A percentile compares a stretch with the other conserved stretches of the same genome.
Conservation (phyloP, 345 rosid species). For the Dovyalis caffra region DNA sequence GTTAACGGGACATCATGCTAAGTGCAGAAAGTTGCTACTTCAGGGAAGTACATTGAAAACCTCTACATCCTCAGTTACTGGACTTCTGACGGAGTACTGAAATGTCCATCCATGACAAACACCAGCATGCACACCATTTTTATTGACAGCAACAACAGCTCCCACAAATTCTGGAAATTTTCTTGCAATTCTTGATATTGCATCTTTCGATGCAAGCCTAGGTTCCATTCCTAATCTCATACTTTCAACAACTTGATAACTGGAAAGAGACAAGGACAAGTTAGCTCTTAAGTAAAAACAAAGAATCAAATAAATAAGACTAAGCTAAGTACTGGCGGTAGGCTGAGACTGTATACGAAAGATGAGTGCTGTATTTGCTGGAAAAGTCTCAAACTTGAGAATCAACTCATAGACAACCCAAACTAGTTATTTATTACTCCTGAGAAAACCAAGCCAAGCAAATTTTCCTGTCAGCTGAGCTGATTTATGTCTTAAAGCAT, state of each 20-base stretch:
- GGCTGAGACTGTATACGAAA: background rate
- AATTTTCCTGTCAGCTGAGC: background rate
- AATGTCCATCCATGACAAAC: slow-evolving; percentile 96
- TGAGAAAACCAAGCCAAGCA: background rate
- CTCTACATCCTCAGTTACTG: slow-evolving; percentile 63
- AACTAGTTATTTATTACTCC: background rate
- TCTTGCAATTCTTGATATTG: slow-evolving; percentile 65
- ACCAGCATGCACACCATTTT: slow-evolving; percentile 72
- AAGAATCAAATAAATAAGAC: background rate
- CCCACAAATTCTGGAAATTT: slow-evolving; percentile 83
- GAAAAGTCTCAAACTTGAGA: background rate
- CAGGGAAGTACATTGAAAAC: slow-evolving; percentile 71
- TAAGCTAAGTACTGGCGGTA: background rate
- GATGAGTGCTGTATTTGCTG: background rate
- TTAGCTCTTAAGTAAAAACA: background rate
- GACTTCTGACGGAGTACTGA: slow-evolving; percentile 68
- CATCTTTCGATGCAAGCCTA: slow-evolving; percentile 72
- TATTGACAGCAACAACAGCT: slow-evolving; percentile 77
- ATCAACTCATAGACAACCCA: background rate
- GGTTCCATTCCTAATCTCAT: slow-evolving; percentile 93
- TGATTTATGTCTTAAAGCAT: background rate
- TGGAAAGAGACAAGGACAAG: slow-evolving; percentile 29
- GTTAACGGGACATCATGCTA: no score
- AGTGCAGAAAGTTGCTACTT: background rate
- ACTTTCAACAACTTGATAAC: slow-evolving; percentile 94